These are phyloP conservation scores for Malassezia restricta DNA, from an alignment of 1,284 basidiomycete species.

Conservation along the genomic window DNA sequence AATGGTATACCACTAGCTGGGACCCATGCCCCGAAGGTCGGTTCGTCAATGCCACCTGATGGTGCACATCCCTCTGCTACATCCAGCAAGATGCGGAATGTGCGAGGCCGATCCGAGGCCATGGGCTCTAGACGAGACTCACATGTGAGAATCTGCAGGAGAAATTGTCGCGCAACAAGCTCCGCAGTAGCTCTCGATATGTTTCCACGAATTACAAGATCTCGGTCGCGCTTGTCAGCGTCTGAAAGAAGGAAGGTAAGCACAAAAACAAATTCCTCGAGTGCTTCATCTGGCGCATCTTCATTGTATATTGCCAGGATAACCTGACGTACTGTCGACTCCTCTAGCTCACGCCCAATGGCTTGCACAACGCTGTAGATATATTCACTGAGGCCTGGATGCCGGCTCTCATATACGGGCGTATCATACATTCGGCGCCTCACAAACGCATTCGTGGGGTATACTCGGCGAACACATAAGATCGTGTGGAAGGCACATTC, in stretches of 20 bases:
- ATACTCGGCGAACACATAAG: slow-evolving; percentile 75
- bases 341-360: slow-evolving; percentile 60
- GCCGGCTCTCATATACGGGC: slow-evolving; percentile 78
- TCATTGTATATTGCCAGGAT: slow-evolving; percentile 57
- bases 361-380: slow-evolving; percentile 68
- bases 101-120: background rate
- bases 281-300: slow-evolving; percentile 59
- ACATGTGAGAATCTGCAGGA: slow-evolving; percentile 6
- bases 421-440: slow-evolving; percentile 75
- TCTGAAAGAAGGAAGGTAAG: slow-evolving; percentile 57
- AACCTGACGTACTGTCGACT: slow-evolving; percentile 52
- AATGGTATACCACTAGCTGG: slow-evolving; percentile 5
- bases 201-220: slow-evolving; percentile 28
- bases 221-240: slow-evolving; percentile 55
- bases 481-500: slow-evolving; percentile 86
- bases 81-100: slow-evolving; percentile 2
- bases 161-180: slow-evolving; percentile 4
- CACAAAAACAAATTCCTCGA: slow-evolving; percentile 57
- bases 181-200: background rate
- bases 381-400: slow-evolving; percentile 74
- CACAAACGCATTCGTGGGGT: slow-evolving; percentile 70
- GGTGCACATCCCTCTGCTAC: background rate
- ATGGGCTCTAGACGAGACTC: slow-evolving; percentile 1
- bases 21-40: slow-evolving; percentile 3
- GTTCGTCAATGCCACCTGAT: background rate